Percentiles rank a stretch among this genome's conserved stretches.
These are phyloP conservation scores for Verticillium alfalfae DNA, from an alignment of 2,329 filamentous ascomycete species.

Conservation along the genomic window DNA sequence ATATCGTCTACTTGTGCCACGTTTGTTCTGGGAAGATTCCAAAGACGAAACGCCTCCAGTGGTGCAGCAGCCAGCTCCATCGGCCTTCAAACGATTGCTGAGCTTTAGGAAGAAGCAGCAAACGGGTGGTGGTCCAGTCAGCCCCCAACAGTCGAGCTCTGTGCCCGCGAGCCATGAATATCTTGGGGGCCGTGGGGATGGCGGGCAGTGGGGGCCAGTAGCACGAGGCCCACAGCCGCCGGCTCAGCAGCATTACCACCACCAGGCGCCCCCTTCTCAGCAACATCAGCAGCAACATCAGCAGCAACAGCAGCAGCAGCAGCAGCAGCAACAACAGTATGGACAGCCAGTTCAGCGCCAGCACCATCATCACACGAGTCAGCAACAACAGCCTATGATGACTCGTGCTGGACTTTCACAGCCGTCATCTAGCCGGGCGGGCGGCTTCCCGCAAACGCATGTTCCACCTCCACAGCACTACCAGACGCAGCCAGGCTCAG, in stretches of 20 bases:
- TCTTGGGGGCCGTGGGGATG: not conserved
- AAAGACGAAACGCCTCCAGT: constrained; percentile 8
- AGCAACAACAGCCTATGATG: not conserved
- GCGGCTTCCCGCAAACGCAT: not conserved
- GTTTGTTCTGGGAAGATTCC: constrained; percentile 54
- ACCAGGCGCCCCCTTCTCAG: not conserved
- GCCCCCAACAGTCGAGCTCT: constrained; percentile 1
- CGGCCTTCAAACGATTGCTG: constrained; percentile 37
- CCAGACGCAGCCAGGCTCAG: not conserved
- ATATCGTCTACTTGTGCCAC: constrained; percentile 81
- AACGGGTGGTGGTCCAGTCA: not conserved
- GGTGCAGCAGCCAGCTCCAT: constrained; percentile 18
- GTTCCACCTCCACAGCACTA: not conserved
- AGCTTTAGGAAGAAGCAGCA: constrained; percentile 33
- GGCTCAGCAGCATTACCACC: not conserved
- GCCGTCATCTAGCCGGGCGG: not conserved
- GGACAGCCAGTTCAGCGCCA: not conserved
- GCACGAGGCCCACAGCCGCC: not conserved
- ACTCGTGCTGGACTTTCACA: not conserved
- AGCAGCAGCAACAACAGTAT: not conserved
- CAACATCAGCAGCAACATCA: not conserved
- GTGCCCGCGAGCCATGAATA: not conserved
- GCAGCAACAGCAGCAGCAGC: not conserved
- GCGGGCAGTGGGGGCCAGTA: not conserved
- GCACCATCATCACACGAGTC: not conserved